These are phyloP conservation scores for Eudorina sp. DNA, from an alignment of 139 green algal species.

Conservation along the genomic window DNA sequence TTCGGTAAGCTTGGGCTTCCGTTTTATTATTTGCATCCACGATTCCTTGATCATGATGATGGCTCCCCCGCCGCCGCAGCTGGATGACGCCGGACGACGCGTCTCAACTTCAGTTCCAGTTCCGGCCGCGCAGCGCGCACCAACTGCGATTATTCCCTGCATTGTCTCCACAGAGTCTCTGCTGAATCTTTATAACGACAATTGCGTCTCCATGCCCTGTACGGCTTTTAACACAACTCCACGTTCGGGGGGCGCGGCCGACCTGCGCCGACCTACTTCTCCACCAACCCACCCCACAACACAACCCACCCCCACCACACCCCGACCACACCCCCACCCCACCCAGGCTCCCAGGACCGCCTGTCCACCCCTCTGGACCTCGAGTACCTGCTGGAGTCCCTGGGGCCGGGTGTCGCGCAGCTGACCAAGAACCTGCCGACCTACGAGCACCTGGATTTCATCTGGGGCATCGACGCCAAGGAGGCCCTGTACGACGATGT, in stretches of 20 bases:
- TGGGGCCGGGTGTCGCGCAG: constrained; percentile 44
- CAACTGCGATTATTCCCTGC: too few species aligned
- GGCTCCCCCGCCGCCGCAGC: too few species aligned
- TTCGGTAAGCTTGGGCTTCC: too few species aligned
- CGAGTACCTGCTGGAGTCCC: constrained; percentile 51
- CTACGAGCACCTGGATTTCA: constrained; percentile 71
- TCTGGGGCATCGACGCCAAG: constrained; percentile 65
- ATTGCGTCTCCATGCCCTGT: not conserved
- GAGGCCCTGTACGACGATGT: constrained; percentile 54
- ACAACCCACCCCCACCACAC: too few species aligned
- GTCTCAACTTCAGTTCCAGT: too few species aligned
- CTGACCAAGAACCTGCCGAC: not conserved
- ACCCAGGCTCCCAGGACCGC: constrained; percentile 58
- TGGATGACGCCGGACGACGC: too few species aligned
- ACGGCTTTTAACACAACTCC: too few species aligned
- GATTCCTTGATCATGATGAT: too few species aligned
- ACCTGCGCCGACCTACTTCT: not conserved
- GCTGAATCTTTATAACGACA: not conserved
- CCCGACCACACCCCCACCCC: not conserved
- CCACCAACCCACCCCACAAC: not conserved
- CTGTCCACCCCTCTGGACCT: constrained; percentile 61
- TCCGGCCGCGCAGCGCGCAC: too few species aligned
- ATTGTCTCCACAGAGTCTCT: too few species aligned
- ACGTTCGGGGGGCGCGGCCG: too few species aligned
- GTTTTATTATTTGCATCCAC: too few species aligned